Percentiles rank a stretch among this genome's conserved stretches.
Conservation (phyloP, 2,329 filamentous ascomycete species). For the Penicillium sumatraense region DNA sequence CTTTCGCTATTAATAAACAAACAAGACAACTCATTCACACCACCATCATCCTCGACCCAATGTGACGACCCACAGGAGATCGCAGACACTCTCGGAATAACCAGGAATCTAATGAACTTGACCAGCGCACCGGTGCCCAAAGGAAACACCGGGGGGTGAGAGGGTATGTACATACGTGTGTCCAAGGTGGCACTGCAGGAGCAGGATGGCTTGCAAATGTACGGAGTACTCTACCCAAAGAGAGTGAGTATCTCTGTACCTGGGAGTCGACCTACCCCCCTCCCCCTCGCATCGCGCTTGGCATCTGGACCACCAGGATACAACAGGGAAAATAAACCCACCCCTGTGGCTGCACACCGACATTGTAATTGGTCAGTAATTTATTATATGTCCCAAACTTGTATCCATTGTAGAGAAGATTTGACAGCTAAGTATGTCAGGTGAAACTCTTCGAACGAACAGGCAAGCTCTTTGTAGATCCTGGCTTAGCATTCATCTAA, state of each 20-base stretch:
- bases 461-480: constrained; percentile 69
- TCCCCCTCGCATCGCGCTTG: constrained; percentile 16
- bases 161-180: too few relatives aligned
- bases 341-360: neutral
- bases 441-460: constrained; percentile 58
- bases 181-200: constrained; percentile 19
- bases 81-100: constrained; percentile 6
- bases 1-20: neutral
- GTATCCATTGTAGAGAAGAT: constrained; percentile 78
- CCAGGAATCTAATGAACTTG: neutral
- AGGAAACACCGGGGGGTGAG: neutral
- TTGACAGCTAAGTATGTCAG: constrained; percentile 66
- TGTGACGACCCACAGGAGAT: neutral
- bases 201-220: neutral
- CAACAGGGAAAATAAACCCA: neutral
- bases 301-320: constrained; percentile 1
- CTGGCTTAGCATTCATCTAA: constrained; percentile 71
- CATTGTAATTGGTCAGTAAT: constrained; percentile 26
- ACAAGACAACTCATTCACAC: neutral
- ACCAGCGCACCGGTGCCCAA: constrained; percentile 10
- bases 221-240: neutral
- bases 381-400: constrained; percentile 66
- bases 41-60: neutral
- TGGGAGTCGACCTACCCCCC: neutral
- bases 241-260: neutral